Percentiles rank a stretch among this genome's conserved stretches.
These are phyloP conservation scores for Coniochaeta sp. DNA, from an alignment of 2,329 filamentous ascomycete species.

Conservation along the genomic window DNA sequence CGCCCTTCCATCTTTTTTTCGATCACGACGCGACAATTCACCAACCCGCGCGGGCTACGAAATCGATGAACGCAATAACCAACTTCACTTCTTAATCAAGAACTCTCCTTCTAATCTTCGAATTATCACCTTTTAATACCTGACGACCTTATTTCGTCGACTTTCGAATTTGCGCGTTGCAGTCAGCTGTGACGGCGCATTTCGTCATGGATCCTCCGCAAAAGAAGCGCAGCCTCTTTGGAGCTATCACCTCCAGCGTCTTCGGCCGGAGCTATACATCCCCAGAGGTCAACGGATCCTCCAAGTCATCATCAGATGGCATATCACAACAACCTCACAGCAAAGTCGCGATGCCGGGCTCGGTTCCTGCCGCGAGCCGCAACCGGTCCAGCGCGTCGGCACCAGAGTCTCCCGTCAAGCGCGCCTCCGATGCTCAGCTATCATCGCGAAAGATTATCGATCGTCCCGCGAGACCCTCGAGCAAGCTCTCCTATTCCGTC, in stretches of 20 bases:
- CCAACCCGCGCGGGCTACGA: background rate
- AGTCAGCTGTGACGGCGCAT: background rate
- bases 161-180: background rate
- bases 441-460: conserved; percentile 26
- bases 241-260: conserved; percentile 11
- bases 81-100: too few species aligned
- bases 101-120: background rate
- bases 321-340: conserved; percentile 2
- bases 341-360: conserved; percentile 3
- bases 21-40: background rate
- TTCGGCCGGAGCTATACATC: conserved; percentile 13
- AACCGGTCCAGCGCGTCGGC: conserved; percentile 16
- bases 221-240: conserved; percentile 18
- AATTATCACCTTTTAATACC: background rate
- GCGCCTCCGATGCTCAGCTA: conserved; percentile 23
- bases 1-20: background rate
- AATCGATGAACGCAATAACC: background rate
- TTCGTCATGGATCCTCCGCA: conserved; percentile 16
- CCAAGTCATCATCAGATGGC: background rate
- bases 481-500: conserved; percentile 18
- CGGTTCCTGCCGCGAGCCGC: conserved; percentile 9
- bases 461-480: conserved; percentile 24
- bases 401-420: conserved; percentile 24
- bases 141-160: background rate
- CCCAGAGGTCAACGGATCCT: conserved; percentile 5